phyloP scores from a whole-genome alignment of 176 grass and related monocot species.

The Oryza glumipatula region DNA sequence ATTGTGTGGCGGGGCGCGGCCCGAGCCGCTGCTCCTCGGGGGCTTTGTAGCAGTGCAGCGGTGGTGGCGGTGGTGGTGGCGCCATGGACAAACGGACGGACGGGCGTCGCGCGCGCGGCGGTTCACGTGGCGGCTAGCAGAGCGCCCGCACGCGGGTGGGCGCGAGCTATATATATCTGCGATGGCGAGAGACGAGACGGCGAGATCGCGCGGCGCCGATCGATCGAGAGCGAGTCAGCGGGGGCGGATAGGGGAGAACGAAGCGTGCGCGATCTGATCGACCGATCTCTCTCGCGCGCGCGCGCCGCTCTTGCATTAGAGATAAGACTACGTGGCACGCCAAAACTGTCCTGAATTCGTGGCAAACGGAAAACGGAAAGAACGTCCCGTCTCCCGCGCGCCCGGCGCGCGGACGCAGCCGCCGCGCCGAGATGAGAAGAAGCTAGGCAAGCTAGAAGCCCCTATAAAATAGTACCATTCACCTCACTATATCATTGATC shows the following conservation, averaged over 20 bases:
- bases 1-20: background rate
- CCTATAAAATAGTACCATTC: background rate
- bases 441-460: too few relatives aligned
- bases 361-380: background rate
- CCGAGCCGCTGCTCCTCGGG: background rate
- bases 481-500: background rate
- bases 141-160: background rate
- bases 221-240: slow-evolving; percentile 13
- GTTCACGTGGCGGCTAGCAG: background rate
- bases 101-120: background rate
- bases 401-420: background rate
- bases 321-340: background rate
- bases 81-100: slow-evolving; percentile 27
- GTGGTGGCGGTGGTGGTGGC: slow-evolving; percentile 18
- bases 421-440: background rate
- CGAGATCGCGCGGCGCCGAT: background rate
- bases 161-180: slow-evolving; percentile 8
- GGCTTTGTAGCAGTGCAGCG: slow-evolving; percentile 25
- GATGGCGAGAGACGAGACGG: background rate
- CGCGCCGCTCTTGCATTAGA: background rate
- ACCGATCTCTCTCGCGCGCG: background rate
- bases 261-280: background rate
- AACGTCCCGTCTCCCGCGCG: background rate
- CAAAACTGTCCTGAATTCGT: background rate
- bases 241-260: slow-evolving; percentile 9